Conservation (phyloP, 2,329 filamentous ascomycete genomes). For the Colletotrichum abscissum region DNA sequence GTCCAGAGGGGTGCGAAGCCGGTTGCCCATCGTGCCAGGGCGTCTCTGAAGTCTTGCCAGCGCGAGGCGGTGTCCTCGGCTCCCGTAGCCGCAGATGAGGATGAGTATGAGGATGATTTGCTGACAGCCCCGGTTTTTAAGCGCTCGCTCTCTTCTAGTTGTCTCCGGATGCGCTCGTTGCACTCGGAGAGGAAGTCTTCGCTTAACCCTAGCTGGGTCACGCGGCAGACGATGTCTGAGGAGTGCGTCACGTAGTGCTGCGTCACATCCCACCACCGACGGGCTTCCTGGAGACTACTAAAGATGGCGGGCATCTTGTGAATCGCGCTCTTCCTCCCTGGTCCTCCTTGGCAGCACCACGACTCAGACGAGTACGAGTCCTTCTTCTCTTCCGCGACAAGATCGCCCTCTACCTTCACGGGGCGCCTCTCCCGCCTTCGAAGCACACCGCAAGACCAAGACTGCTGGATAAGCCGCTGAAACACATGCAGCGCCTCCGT, state of each 20-base stretch:
- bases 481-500: conserved; percentile 43
- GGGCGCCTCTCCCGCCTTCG: background rate
- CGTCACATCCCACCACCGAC: conserved; percentile 43
- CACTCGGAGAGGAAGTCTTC: conserved; percentile 16
- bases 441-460: conserved; percentile 41
- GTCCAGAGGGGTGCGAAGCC: conserved; percentile 40
- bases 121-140: background rate
- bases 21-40: conserved; percentile 15
- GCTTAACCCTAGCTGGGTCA: conserved; percentile 32
- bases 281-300: conserved; percentile 40
- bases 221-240: conserved; percentile 34
- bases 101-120: background rate
- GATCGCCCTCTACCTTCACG: no score
- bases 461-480: conserved; percentile 43
- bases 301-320: conserved; percentile 39
- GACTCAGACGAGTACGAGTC: background rate
- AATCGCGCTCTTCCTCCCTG: conserved; percentile 20
- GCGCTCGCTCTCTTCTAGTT: conserved; percentile 17
- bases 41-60: conserved; percentile 20
- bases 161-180: conserved; percentile 5
- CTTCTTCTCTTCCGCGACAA: background rate
- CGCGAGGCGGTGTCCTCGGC: conserved; percentile 21
- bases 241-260: conserved; percentile 43
- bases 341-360: conserved; percentile 39
- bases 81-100: background rate